These are phyloP conservation scores for Chlamydomonas applanata DNA, from an alignment of 139 green algal genomes.

Conservation along the genomic window DNA sequence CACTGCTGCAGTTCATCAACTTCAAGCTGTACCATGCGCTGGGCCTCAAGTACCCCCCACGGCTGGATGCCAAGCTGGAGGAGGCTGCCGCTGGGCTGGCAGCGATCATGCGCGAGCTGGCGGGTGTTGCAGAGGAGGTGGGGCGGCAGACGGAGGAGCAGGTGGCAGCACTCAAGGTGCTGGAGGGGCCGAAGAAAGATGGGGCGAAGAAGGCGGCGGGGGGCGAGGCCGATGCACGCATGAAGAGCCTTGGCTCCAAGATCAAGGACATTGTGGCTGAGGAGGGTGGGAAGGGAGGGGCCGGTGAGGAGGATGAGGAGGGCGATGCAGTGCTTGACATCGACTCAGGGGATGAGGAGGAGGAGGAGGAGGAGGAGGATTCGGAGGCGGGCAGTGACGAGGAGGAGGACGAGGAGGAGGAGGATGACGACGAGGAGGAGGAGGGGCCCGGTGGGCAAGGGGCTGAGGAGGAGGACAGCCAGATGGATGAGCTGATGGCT, in stretches of 20 bases:
- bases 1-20: conserved; percentile 91
- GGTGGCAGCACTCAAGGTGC: conserved; percentile 1
- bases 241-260: conserved; percentile 24
- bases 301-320: conserved; percentile 14
- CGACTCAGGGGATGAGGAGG: conserved; percentile 26
- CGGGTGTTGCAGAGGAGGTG: conserved; percentile 29
- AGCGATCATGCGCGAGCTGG: conserved; percentile 77
- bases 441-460: conserved; percentile 20
- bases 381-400: neutral
- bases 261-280: conserved; percentile 39
- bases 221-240: conserved; percentile 13
- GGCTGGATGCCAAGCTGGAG: conserved; percentile 77
- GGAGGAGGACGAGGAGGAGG: conserved; percentile 3
- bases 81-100: conserved; percentile 68
- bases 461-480: conserved; percentile 10
- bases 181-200: neutral
- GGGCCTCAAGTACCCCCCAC: conserved; percentile 83
- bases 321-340: conserved; percentile 24
- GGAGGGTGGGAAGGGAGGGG: conserved; percentile 13
- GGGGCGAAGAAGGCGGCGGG: neutral
- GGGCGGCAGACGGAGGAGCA: neutral
- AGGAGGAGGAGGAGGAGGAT: conserved; percentile 19
- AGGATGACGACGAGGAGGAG: conserved; percentile 24
- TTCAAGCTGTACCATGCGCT: conserved; percentile 95
- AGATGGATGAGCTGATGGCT: conserved; percentile 1